Conservation (phyloP, 768 basidiomycete genomes). For the Podaxis sp. region DNA sequence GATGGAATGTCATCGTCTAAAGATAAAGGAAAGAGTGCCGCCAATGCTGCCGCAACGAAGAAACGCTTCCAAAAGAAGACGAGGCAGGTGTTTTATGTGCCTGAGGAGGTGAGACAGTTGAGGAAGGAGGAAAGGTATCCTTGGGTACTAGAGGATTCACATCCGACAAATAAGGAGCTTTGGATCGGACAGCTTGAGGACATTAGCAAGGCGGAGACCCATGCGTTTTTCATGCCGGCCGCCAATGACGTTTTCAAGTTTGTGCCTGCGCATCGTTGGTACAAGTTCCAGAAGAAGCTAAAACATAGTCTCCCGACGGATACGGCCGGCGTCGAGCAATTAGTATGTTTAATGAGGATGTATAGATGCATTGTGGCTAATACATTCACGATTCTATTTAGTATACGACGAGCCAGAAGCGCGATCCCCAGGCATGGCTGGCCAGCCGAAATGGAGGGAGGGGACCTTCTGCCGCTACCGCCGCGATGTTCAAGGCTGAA, state of each 20-base stretch:
- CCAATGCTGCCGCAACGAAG: conserved; percentile 40
- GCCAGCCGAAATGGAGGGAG: conserved; percentile 57
- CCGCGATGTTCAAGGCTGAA: conserved; percentile 71
- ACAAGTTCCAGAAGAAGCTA: conserved; percentile 87
- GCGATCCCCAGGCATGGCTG: conserved; percentile 74
- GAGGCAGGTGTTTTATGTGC: conserved; percentile 76
- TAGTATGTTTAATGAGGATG: conserved; percentile 39
- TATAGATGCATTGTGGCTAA: conserved; percentile 22
- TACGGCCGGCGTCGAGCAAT: conserved; percentile 66
- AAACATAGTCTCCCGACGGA: conserved; percentile 69
- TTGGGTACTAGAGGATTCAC: conserved; percentile 88
- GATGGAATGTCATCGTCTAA: conserved; percentile 28
- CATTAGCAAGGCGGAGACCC: conserved; percentile 63
- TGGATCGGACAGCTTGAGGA: conserved; percentile 89
- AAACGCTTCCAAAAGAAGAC: conserved; percentile 85
- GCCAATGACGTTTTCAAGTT: conserved; percentile 84
- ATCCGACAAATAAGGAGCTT: conserved; percentile 55
- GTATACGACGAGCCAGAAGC: conserved; percentile 67
- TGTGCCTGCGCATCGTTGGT: conserved; percentile 86
- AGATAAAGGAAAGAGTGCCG: conserved; percentile 45
- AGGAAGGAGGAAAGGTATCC: conserved; percentile 86
- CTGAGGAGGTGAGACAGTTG: conserved; percentile 75
- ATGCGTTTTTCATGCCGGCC: conserved; percentile 84
- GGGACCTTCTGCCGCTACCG: conserved; percentile 58
- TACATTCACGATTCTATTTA: conserved; percentile 23